phyloP scores from a whole-genome alignment of 2,329 filamentous ascomycete genomes.

The Colletotrichum spaethianum region DNA sequence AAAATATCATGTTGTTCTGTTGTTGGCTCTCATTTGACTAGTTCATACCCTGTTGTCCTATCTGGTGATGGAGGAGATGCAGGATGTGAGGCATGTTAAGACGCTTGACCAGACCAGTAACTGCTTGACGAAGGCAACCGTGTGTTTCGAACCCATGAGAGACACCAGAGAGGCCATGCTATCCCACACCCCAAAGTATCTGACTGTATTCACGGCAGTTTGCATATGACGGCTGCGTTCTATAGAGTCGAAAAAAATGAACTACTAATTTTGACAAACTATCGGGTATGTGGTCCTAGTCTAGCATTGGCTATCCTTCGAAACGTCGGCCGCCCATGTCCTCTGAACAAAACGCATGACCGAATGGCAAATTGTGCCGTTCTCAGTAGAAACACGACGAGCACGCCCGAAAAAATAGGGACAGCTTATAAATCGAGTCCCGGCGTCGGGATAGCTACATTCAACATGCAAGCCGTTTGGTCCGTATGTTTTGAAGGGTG shows the following conservation, averaged over 20 bases:
- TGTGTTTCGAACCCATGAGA: neutral
- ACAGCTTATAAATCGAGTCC: slow-evolving; percentile 14
- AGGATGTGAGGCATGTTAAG: neutral
- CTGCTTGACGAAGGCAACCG: neutral
- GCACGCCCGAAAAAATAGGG: neutral
- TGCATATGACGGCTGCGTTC: neutral
- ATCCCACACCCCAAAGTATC: neutral
- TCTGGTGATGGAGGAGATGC: too few relatives aligned
- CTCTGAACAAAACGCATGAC: neutral
- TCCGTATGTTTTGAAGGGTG: neutral
- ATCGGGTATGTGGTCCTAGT: neutral
- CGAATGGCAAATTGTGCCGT: slow-evolving; percentile 4
- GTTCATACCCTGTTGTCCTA: neutral
- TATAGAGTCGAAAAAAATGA: neutral
- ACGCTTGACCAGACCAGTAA: neutral
- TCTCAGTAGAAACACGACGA: neutral
- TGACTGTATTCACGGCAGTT: neutral
- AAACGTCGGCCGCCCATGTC: neutral
- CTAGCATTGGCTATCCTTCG: neutral
- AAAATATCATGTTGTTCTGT: too few relatives aligned
- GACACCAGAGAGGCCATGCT: neutral
- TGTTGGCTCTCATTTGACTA: neutral
- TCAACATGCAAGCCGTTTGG: slow-evolving; percentile 10
- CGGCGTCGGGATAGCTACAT: slow-evolving; percentile 15
- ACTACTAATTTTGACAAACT: neutral